Percentiles rank a stretch among this genome's conserved stretches.
phyloP scores from a whole-genome alignment of 305 asterid species.

The Euphrasia arctica region DNA sequence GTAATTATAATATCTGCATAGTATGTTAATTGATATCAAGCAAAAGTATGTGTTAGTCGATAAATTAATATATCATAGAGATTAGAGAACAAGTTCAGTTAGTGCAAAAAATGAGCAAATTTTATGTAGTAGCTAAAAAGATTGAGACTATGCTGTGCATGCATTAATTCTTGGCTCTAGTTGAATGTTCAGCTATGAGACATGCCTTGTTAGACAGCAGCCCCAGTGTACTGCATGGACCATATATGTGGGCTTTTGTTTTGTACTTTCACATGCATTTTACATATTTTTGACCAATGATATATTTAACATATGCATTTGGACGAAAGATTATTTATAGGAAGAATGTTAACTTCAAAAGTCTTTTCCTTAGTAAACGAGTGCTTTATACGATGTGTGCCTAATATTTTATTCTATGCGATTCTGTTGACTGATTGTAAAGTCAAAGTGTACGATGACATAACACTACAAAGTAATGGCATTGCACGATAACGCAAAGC shows the following conservation, averaged over 20 bases:
- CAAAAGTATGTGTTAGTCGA: background rate
- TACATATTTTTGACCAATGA: background rate
- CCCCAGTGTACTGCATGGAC: background rate
- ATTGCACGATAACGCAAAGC: too few species aligned
- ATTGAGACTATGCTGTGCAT: constrained; percentile 1
- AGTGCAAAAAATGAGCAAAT: background rate
- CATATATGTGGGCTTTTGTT: background rate
- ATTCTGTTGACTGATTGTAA: too few species aligned
- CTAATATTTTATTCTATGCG: background rate
- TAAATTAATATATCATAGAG: background rate
- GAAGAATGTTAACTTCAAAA: background rate
- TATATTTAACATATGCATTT: background rate
- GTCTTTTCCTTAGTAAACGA: background rate
- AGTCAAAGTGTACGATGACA: too few species aligned
- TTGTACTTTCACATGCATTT: background rate
- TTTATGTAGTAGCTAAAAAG: background rate
- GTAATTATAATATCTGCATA: constrained; percentile 1
- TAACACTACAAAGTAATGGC: too few species aligned
- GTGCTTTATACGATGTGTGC: background rate
- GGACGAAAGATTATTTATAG: background rate
- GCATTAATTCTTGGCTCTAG: background rate
- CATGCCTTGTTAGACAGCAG: background rate
- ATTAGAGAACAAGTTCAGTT: background rate
- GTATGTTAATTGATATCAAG: background rate
- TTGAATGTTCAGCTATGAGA: background rate